Base-by-base conservation (phyloP, 2,329 filamentous ascomycete genomes). In the Penicillium sp. region DNA sequence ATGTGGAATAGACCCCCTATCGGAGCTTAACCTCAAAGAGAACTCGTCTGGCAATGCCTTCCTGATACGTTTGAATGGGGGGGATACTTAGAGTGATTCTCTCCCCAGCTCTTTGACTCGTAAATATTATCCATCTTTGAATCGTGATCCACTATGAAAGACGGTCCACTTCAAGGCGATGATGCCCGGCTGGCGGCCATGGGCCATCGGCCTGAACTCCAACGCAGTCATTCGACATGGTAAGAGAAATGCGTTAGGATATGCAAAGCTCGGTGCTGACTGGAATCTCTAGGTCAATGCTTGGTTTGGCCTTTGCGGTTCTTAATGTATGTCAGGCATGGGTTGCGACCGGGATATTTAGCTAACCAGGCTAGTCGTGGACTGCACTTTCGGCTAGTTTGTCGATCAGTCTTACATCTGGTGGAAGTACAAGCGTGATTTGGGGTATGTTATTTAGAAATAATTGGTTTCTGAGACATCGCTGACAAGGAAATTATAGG, bases 401-500 rank as follows among this genome's bases (percentile, higher is more conserved):
- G 48, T 82, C 79, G 3, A 75, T 87, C 9, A 83, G 84, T 8
- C 76, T 92, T 32, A 87, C 88, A 0, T 87, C 84, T n/a, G 89
- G 89, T 31, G 89, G 89, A 0, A 83, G 87, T 11, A 86, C 83
- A 8, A 82, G 86, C 48, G 86, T 91, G 24, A 82, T 92, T 55
- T 92, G 89, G 88, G 89, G 89, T 82, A 60, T 22, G 66, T 39
- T 24, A 44, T 39, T 22, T 11, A 2, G 32, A 22, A 22, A 49
- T 18, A 39, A 9, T 46, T 32, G 16, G 3, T 16, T 9, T 20
- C 29, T 10, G 31, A 16, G 22, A 34, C 8, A 2, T 32, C 18
- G 18, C 20, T 53, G 50, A 57, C 31, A 45, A 13, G 29, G 39
- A 18, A 13, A 6, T 18, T 20, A 14, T 32, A 72, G 69, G 73